phyloP scores from a whole-genome alignment of 176 grass and related monocot genomes.

The Luzula sylvatica region DNA sequence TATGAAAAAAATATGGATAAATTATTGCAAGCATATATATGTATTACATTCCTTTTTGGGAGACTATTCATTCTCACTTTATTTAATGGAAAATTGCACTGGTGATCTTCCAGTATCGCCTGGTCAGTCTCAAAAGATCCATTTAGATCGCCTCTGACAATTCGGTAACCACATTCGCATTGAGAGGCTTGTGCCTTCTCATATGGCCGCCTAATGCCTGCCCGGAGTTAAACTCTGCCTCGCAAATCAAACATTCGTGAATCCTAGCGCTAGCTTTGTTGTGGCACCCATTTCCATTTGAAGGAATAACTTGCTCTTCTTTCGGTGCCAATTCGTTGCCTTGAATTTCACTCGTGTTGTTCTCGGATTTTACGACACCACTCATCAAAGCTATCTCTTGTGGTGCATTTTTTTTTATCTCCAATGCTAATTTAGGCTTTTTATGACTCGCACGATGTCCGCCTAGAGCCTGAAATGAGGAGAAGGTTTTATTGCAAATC shows the following conservation, averaged over 20 bases:
- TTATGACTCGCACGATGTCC: constrained; percentile 95
- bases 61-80: not conserved
- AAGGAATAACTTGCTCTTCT: constrained; percentile 24
- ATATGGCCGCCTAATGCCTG: constrained; percentile 95
- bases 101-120: constrained; percentile 3
- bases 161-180: constrained; percentile 10
- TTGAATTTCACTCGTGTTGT: not conserved
- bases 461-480: constrained; percentile 83
- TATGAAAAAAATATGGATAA: not conserved
- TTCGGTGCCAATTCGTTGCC: constrained; percentile 9
- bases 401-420: not conserved
- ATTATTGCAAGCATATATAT: not conserved
- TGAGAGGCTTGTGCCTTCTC: constrained; percentile 63
- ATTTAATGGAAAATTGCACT: too few species aligned
- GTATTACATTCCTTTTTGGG: not conserved
- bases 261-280: constrained; percentile 27
- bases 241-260: constrained; percentile 63
- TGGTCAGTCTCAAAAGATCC: constrained; percentile 45
- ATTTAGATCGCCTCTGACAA: constrained; percentile 52
- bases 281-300: not conserved
- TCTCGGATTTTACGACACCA: not conserved
- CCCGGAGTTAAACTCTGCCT: constrained; percentile 58
- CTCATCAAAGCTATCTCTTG: not conserved
- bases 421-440: constrained; percentile 39
- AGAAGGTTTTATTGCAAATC: constrained; percentile 75